Evolutionary conservation across 495 filamentous ascomycete genomes (phyloP).

Genomic region (Lindgomyces ingoldianus): DNA sequence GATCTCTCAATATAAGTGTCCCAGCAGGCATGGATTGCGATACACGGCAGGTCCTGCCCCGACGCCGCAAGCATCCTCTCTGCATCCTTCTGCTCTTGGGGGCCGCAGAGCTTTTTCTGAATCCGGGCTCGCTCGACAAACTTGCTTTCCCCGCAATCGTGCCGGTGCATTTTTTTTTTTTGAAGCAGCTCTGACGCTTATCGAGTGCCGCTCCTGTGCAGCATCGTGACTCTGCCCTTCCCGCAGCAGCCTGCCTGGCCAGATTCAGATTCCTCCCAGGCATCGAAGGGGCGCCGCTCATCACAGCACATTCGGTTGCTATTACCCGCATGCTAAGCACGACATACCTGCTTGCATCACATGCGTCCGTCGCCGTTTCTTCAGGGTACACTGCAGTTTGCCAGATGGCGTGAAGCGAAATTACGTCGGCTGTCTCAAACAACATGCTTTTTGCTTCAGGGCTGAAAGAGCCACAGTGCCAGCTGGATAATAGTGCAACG

Average conservation of each 20-base stretch:
- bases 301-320: slow-evolving; percentile 22
- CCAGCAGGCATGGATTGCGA: slow-evolving; percentile 30
- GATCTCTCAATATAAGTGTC: slow-evolving; percentile 29
- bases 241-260: neutral
- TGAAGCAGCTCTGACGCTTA: slow-evolving; percentile 7
- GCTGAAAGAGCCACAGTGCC: too few species aligned
- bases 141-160: too few species aligned
- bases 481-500: too few species aligned
- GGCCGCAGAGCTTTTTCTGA: slow-evolving; percentile 4
- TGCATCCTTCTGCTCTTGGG: slow-evolving; percentile 3
- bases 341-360: slow-evolving; percentile 35
- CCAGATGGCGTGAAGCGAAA: slow-evolving; percentile 31
- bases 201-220: slow-evolving; percentile 21
- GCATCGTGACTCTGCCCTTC: slow-evolving; percentile 10
- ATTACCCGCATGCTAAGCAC: slow-evolving; percentile 32
- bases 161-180: too few species aligned
- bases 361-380: slow-evolving; percentile 34
- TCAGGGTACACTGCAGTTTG: slow-evolving; percentile 37
- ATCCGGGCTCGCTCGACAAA: neutral
- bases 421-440: slow-evolving; percentile 17
- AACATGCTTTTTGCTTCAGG: neutral
- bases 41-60: slow-evolving; percentile 28
- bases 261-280: too few species aligned
- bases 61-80: neutral
- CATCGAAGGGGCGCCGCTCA: slow-evolving; percentile 22